These are phyloP conservation scores for Nasturtium officinale DNA, from an alignment of 345 rosid genomes.

Conservation along the genomic window DNA sequence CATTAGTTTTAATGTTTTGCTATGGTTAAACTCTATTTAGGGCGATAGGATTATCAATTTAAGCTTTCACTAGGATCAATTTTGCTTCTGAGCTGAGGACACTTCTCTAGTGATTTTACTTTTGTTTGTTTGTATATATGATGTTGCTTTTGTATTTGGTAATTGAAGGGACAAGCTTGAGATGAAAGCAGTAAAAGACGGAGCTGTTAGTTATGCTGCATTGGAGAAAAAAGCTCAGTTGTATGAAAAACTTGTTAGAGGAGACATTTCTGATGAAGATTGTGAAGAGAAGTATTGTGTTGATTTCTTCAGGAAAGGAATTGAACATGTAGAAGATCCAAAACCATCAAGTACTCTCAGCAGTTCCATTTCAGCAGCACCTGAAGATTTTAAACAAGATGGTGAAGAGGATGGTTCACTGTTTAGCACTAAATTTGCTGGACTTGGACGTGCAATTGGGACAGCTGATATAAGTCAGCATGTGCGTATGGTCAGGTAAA, in stretches of 20 bases:
- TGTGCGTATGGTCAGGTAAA: constrained; percentile 82
- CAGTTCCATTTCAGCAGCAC: constrained; percentile 39
- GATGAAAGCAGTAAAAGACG: constrained; percentile 79
- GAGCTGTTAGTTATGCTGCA: constrained; percentile 80
- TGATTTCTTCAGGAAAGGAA: constrained; percentile 73
- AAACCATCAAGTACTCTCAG: constrained; percentile 35
- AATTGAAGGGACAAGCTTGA: constrained; percentile 82
- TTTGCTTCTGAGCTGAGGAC: constrained; percentile 6
- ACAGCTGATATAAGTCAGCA: constrained; percentile 64
- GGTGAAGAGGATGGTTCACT: constrained; percentile 47
- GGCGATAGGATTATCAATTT: background rate
- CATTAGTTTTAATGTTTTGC: background rate
- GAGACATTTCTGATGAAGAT: constrained; percentile 91
- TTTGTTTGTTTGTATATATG: background rate
- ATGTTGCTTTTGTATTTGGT: constrained; percentile 20
- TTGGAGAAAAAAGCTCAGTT: constrained; percentile 86
- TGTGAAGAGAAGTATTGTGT: constrained; percentile 88
- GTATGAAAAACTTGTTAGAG: constrained; percentile 76
- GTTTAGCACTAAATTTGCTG: constrained; percentile 53
- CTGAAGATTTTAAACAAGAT: constrained; percentile 40
- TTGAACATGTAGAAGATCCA: constrained; percentile 51
- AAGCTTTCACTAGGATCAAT: background rate
- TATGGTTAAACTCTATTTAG: background rate
- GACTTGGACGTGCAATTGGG: constrained; percentile 67
- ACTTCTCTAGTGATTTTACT: background rate